Conservation (phyloP, 2,329 filamentous ascomycete genomes). For the Fusarium miscanthi region DNA sequence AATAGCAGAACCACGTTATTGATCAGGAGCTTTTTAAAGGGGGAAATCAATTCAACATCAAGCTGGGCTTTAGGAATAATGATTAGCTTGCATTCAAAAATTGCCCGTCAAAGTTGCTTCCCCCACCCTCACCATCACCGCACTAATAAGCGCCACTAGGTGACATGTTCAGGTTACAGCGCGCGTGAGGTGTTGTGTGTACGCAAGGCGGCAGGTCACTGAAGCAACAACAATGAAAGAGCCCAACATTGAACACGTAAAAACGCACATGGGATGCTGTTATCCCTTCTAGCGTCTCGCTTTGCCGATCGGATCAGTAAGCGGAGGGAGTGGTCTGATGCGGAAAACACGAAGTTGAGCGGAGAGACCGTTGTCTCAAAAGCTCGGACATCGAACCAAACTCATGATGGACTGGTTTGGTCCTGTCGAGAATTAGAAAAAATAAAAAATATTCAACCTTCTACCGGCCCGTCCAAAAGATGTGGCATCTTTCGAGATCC, state of each 20-base stretch:
- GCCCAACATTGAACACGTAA: not conserved
- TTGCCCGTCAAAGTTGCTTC: not conserved
- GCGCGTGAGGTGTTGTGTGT: not conserved
- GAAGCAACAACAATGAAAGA: not conserved
- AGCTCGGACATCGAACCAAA: not conserved
- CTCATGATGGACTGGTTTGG: not conserved
- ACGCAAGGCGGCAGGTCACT: not conserved
- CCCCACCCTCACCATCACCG: not conserved
- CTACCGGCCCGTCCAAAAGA: not conserved
- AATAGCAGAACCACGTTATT: not conserved
- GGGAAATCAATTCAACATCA: not conserved
- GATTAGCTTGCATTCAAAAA: not conserved
- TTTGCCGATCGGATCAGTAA: constrained; percentile 2
- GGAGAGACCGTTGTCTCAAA: constrained; percentile 10
- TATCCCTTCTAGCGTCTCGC: not conserved
- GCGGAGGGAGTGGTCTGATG: constrained; percentile 6
- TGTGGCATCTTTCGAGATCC: not conserved
- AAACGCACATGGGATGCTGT: not conserved
- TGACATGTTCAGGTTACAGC: constrained; percentile 5
- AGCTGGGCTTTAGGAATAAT: not conserved
- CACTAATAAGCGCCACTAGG: not conserved
- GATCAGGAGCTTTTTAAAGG: not conserved
- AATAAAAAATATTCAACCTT: not conserved
- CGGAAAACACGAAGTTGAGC: not conserved
- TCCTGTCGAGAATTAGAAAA: not conserved